Conservation (phyloP, 192 early-diverging fungal genomes). For the Rhizophagus clarus region DNA sequence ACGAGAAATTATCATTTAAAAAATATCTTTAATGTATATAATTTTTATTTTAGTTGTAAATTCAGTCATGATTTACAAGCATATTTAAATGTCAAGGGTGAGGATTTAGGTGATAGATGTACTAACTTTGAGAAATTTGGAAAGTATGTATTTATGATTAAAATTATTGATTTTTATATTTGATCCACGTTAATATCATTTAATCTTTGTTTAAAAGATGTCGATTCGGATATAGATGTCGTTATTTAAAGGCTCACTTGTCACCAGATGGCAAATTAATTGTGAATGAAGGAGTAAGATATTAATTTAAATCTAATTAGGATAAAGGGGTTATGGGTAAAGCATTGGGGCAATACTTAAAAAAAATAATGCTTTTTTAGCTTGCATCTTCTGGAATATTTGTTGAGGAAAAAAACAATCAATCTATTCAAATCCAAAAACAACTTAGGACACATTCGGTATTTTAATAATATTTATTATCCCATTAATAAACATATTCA, state of each 20-base stretch:
- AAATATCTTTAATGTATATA: not conserved
- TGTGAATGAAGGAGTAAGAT: conserved; percentile 59
- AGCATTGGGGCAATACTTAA: no score
- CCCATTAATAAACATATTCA: not conserved
- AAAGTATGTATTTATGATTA: conserved; percentile 56
- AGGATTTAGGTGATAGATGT: conserved; percentile 77
- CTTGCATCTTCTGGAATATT: conserved; percentile 25
- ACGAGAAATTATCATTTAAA: not conserved
- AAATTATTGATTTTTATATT: not conserved
- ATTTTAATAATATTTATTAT: not conserved
- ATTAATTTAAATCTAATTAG: conserved; percentile 15
- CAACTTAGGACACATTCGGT: conserved; percentile 21
- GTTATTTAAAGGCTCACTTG: conserved; percentile 59
- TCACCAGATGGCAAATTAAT: conserved; percentile 49
- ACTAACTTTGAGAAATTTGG: conserved; percentile 73
- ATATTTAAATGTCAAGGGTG: conserved; percentile 71
- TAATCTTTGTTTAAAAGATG: conserved; percentile 41
- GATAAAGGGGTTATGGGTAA: no score
- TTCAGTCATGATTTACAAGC: conserved; percentile 77
- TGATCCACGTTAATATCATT: not conserved
- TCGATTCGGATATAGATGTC: conserved; percentile 63
- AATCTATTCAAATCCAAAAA: conserved; percentile 24
- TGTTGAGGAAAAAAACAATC: conserved; percentile 33
- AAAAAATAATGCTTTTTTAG: not conserved
- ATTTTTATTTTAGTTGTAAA: conserved; percentile 55